Evolutionary conservation across 768 basidiomycete genomes (phyloP), one percentile per base, ranked within the genome.

Genomic region (Lactarius hatsudake): DNA sequence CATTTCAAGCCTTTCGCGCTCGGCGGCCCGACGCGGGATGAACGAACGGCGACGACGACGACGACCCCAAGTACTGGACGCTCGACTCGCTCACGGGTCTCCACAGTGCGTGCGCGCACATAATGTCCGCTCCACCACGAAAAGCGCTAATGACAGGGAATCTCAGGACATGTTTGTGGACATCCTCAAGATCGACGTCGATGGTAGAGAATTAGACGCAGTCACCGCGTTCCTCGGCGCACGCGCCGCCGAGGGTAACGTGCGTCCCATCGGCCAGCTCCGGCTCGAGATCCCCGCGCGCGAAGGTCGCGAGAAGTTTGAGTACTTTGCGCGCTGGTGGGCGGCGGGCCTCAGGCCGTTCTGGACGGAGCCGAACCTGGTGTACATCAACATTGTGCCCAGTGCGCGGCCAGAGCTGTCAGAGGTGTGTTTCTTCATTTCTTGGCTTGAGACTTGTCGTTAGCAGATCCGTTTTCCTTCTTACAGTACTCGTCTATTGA

Each of bases 131-230:
- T n/a, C n/a, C n/a, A n/a, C n/a, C n/a, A n/a, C n/a, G 38, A 18
- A 23, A 6, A 23, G 57, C 12, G 36, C 36, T 36, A 13, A 36
- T 36, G 36, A 36, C 3, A 3, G 36, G 36, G 10, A 36, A 36
- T 13, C 36, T 20, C 61, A 85, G 86, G 84, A 20, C 89, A 91
- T 71, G 28, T 85, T 86, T 71, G 86, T 90, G 65, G 89, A 91
- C 69, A 81, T 90, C 69, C 82, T 89, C 65, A 87, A 89, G 74
- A 76, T 91, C 64, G 90, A 91, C 74, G 83, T 88, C 34, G 89
- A 91, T 71, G 82, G 86, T 40, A 81, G 81, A 74, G 89, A 91
- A 71, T 90, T 86, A 73, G 82, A 86, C 48, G 83, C 86, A 1
- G 75, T 91, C 7, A 76, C 79, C 0, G 74, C 80, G 7, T 75